Evolutionary conservation across 768 basidiomycete genomes (phyloP), one percentile per base, ranked within the genome.

Genomic region (Mycena kentingensis): DNA sequence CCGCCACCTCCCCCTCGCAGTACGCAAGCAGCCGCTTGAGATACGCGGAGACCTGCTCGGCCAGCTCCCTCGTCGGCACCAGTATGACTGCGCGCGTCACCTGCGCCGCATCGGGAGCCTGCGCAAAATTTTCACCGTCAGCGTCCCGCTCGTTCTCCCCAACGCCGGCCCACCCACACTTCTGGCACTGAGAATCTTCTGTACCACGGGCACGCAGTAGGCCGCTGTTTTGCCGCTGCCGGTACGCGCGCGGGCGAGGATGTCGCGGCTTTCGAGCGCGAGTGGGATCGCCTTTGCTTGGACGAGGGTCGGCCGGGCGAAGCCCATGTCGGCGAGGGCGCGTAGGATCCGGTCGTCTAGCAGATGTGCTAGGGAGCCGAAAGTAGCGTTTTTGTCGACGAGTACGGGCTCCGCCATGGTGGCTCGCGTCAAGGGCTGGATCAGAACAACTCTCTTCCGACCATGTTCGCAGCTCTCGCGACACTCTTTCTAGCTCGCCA

Each of bases 201-300:
- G 94, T 0, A 92, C 75, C 22, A 95, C 72, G 0, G 97, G 97
- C 10, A 98, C 78, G 61, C 90, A 92, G 67, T 99, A 99, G 2
- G 97, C 93, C 3, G 90, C 92, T 0, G 97, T 99, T 75, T 99
- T 99, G 22, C 97, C 97, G 51, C 91, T 94, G 16, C 97, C 97
- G 3, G 97, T 99, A 27, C 92, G 82, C 2, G 97, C 96, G 38
- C 92, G 82, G 18, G 95, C 96, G 27, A 99, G 83, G 48, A 99
- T 89, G 68, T 99, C 97, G 28, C 79, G 76, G 58, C 87, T 85
- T 68, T 93, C 89, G 28, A 99, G 79, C 1, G 95, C 93, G 16
- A 96, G 79, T 1, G 96, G 95, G 42, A 99, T 95, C 3, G 92
- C 88, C 67, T 91, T 93, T 8, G 81, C 80, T 68, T 99, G 97